These are phyloP conservation scores for Fusarium sambucinum DNA, from an alignment of 2,329 filamentous ascomycete genomes.

Conservation along the genomic window DNA sequence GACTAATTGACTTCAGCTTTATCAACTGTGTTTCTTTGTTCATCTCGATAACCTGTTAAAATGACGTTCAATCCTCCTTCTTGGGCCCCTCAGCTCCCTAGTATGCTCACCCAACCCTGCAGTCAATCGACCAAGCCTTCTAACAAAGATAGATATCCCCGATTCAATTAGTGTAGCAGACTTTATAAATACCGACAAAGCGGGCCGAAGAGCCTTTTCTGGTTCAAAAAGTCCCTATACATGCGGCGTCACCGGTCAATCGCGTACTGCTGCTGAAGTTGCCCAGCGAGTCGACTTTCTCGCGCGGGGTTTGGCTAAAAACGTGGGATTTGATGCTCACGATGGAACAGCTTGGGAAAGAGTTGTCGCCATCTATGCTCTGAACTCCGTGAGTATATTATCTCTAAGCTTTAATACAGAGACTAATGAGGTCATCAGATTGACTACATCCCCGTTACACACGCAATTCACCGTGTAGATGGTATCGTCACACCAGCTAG, in stretches of 20 bases:
- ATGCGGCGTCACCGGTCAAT: constrained; percentile 78
- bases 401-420: fast-evolving
- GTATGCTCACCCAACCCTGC: background rate
- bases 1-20: fast-evolving
- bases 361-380: constrained; percentile 78
- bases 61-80: constrained; percentile 29
- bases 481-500: constrained; percentile 81
- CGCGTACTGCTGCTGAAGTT: constrained; percentile 72
- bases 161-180: constrained; percentile 69
- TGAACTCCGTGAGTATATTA: constrained; percentile 73
- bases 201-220: constrained; percentile 64
- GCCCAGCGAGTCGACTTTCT: constrained; percentile 74
- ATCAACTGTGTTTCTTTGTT: background rate
- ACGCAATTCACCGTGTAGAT: constrained; percentile 78
- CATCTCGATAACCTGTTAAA: background rate
- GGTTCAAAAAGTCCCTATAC: constrained; percentile 78
- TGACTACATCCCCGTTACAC: constrained; percentile 80
- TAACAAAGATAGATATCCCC: constrained; percentile 20
- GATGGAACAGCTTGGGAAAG: constrained; percentile 83
- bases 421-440: constrained; percentile 60
- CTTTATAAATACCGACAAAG: constrained; percentile 74
- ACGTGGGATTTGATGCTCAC: constrained; percentile 77
- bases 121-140: background rate
- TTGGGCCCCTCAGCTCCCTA: constrained; percentile 25
- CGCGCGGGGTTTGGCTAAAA: constrained; percentile 72